Evolutionary conservation across 129 eudicot genomes (phyloP).

Genomic region (Centaurea solstitialis): DNA sequence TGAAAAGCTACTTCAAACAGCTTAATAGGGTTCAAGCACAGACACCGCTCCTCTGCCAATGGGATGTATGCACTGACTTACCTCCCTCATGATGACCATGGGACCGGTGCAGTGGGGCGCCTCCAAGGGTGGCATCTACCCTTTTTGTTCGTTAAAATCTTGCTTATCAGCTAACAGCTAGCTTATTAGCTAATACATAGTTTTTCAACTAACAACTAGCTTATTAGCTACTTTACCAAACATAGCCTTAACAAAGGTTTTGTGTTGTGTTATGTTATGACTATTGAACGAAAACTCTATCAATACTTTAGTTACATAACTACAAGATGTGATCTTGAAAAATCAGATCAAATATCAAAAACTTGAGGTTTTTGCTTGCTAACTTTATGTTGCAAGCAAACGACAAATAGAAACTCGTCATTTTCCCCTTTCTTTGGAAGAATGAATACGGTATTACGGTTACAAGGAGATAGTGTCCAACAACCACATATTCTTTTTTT

Average conservation of each 20-base stretch:
- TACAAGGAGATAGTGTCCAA: background rate
- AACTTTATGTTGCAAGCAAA: background rate
- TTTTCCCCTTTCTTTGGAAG: background rate
- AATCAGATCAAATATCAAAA: background rate
- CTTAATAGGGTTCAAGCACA: background rate
- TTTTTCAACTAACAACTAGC: no score
- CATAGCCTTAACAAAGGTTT: no score
- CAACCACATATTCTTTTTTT: background rate
- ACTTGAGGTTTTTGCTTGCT: background rate
- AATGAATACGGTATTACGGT: background rate
- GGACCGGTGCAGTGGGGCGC: no score
- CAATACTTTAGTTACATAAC: background rate
- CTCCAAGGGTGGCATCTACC: no score
- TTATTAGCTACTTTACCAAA: no score
- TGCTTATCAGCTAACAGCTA: background rate
- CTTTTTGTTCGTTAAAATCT: background rate
- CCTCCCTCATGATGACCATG: no score
- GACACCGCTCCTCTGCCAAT: no score
- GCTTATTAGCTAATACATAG: no score
- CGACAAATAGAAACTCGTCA: background rate
- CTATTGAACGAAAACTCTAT: no score
- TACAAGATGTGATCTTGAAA: background rate
- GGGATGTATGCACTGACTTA: no score
- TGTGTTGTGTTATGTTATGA: no score
- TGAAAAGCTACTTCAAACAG: background rate